Evolutionary conservation across 1,284 basidiomycete genomes (phyloP).

Genomic region (Pulchroboletus neoregius): DNA sequence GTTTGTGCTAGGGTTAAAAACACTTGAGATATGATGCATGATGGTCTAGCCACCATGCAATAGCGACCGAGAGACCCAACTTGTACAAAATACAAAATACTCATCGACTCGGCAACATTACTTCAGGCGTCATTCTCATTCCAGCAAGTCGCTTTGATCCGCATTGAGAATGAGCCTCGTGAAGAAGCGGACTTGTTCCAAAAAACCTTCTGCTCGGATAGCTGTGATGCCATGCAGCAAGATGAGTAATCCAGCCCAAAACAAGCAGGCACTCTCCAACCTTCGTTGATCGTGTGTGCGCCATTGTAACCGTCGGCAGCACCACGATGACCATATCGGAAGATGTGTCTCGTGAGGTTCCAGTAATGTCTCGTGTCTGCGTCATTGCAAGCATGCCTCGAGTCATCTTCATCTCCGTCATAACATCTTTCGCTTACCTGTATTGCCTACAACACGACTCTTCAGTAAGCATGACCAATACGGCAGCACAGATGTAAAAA

Average conservation of each 20-base stretch:
- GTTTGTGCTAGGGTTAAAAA: background rate
- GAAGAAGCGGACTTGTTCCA: constrained; percentile 38
- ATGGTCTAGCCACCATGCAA: no score
- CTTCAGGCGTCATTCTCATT: constrained; percentile 3
- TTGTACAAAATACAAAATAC: no score
- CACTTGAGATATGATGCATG: background rate
- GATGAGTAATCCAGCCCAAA: constrained; percentile 3
- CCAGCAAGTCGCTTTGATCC: constrained; percentile 28
- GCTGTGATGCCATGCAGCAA: constrained; percentile 17
- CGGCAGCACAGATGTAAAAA: constrained; percentile 11
- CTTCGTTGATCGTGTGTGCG: constrained; percentile 54
- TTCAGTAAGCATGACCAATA: constrained; percentile 8
- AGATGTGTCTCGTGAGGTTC: constrained; percentile 46
- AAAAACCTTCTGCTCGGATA: constrained; percentile 32
- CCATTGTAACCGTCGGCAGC: constrained; percentile 36
- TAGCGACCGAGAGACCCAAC: no score
- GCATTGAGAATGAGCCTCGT: constrained; percentile 36
- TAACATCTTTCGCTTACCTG: constrained; percentile 22
- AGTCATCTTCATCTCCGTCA: constrained; percentile 17
- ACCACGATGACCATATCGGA: constrained; percentile 44
- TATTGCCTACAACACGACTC: constrained; percentile 32
- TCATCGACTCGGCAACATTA: background rate
- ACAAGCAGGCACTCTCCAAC: constrained; percentile 13
- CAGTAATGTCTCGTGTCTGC: constrained; percentile 46
- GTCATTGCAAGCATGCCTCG: constrained; percentile 23